phyloP scores from a whole-genome alignment of 176 grass and related monocot species.

The Paspalum vaginatum region DNA sequence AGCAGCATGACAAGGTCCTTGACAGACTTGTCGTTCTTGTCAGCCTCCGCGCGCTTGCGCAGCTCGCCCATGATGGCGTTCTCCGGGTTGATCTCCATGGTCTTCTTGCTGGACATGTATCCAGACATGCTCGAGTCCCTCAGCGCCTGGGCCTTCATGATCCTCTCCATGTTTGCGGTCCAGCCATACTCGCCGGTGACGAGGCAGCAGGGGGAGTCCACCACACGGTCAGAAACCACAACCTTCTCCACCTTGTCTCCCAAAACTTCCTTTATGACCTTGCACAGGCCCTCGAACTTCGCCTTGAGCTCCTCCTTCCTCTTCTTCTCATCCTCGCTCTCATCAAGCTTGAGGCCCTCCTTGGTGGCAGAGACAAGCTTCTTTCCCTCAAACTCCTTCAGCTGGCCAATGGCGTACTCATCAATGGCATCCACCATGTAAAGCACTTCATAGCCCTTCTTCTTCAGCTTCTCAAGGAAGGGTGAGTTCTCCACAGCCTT shows the following conservation, averaged over 20 bases:
- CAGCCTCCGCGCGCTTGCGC: slow-evolving; percentile 72
- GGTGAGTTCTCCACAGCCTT: too few relatives aligned
- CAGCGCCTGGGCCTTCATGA: slow-evolving; percentile 94
- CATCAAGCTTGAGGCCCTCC: slow-evolving; percentile 91
- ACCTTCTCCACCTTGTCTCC: slow-evolving; percentile 96
- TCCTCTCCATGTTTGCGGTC: slow-evolving; percentile 97
- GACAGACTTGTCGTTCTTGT: slow-evolving; percentile 94
- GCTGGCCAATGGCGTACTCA: slow-evolving; percentile 84
- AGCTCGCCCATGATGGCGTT: slow-evolving; percentile 92
- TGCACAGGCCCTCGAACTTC: slow-evolving; percentile 89
- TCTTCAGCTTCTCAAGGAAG: slow-evolving; percentile 87
- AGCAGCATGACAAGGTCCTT: slow-evolving; percentile 87
- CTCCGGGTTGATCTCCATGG: slow-evolving; percentile 95
- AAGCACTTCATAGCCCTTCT: slow-evolving; percentile 84
- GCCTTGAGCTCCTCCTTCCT: slow-evolving; percentile 74
- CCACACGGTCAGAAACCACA: slow-evolving; percentile 78
- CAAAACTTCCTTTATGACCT: slow-evolving; percentile 91
- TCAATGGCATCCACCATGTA: slow-evolving; percentile 92
- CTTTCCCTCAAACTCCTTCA: slow-evolving; percentile 97
- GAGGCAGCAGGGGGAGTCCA: slow-evolving; percentile 89
- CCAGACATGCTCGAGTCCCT: slow-evolving; percentile 85
- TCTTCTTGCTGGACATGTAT: slow-evolving; percentile 95
- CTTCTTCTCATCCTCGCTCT: slow-evolving; percentile 91
- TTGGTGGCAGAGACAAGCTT: slow-evolving; percentile 91
- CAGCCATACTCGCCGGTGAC: slow-evolving; percentile 93